Percentiles rank a stretch among this genome's conserved stretches.
Evolutionary conservation across 306 rosid genomes (phyloP).

Genomic region (Cucumis hystrix): DNA sequence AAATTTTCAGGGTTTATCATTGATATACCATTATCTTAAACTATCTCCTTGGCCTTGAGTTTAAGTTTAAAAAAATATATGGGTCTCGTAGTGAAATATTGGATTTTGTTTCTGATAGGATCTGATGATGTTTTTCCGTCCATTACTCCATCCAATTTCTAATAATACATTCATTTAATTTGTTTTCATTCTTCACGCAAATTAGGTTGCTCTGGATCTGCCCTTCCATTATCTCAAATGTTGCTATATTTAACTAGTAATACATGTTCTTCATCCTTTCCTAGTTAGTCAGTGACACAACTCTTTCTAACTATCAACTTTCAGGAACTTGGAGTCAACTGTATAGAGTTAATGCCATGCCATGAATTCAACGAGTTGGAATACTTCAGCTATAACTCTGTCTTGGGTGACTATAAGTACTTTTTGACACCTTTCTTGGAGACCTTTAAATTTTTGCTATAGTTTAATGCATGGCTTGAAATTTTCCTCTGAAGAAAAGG

Average conservation of each 20-base stretch:
- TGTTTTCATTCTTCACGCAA: background rate
- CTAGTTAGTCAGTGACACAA: background rate
- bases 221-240: background rate
- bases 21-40: too few relatives aligned
- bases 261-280: background rate
- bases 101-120: background rate
- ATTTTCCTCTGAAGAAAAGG: background rate
- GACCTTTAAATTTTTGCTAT: background rate
- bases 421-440: background rate
- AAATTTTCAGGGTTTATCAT: too few relatives aligned
- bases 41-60: too few relatives aligned
- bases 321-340: slow-evolving; percentile 93
- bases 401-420: slow-evolving; percentile 67
- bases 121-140: background rate
- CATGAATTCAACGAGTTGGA: slow-evolving; percentile 96
- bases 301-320: slow-evolving; percentile 12
- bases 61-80: too few relatives aligned
- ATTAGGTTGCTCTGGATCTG: background rate
- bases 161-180: background rate
- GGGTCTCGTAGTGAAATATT: background rate
- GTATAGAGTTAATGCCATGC: slow-evolving; percentile 93
- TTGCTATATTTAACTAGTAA: background rate
- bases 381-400: slow-evolving; percentile 67
- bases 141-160: background rate
- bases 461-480: background rate